These are phyloP conservation scores for Ogataea henricii DNA, from an alignment of 805 yeast genomes.

Conservation along the genomic window DNA sequence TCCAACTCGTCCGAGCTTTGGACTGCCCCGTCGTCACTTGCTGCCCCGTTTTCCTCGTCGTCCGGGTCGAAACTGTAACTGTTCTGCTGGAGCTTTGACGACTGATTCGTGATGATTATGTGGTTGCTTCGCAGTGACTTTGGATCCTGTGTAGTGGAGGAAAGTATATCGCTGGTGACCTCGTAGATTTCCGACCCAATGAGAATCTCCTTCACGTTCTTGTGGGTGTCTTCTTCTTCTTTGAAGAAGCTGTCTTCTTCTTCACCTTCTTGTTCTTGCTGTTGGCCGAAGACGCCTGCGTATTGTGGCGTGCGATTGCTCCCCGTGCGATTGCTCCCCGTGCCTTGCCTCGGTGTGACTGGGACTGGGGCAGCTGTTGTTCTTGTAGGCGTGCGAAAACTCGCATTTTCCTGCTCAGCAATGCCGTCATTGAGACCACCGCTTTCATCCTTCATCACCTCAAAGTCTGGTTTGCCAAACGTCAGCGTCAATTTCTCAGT, in stretches of 20 bases:
- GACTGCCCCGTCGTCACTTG: constrained; percentile 2
- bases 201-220: constrained; percentile 16
- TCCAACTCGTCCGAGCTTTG: constrained; percentile 20
- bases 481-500: constrained; percentile 14
- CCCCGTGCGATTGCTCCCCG: constrained; percentile 28
- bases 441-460: constrained; percentile 24
- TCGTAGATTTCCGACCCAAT: constrained; percentile 23
- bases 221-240: constrained; percentile 16
- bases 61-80: background rate
- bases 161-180: constrained; percentile 25
- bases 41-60: background rate
- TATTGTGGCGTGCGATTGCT: constrained; percentile 23
- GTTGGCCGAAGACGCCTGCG: constrained; percentile 7
- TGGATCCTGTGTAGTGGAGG: constrained; percentile 23
- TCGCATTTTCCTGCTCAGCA: constrained; percentile 21
- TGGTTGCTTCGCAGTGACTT: constrained; percentile 18
- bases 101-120: background rate
- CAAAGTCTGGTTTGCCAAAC: constrained; percentile 24
- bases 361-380: constrained; percentile 9
- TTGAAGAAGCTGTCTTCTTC: constrained; percentile 8
- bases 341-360: constrained; percentile 6
- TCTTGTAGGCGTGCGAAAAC: constrained; percentile 8
- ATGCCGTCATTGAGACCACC: constrained; percentile 29
- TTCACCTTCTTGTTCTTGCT: constrained; percentile 15
- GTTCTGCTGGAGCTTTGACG: constrained; percentile 2